Base-by-base conservation (phyloP, 2,329 filamentous ascomycete genomes). In the Sordariomycetes sp. region DNA sequence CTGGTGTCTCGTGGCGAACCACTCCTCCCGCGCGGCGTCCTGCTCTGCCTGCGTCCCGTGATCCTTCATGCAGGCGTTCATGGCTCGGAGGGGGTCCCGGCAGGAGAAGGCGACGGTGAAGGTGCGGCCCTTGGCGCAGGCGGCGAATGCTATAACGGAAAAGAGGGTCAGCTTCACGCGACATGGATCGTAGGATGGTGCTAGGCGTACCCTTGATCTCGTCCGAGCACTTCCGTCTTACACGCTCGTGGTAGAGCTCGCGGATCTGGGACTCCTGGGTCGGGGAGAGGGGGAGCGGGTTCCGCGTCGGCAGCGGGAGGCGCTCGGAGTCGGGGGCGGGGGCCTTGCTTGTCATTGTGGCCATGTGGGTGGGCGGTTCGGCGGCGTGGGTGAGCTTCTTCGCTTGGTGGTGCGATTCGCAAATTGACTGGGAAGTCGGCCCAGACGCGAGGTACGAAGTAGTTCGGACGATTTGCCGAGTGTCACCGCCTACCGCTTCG, bases 31-130 rank as follows among this genome's bases (percentile, higher is more conserved):
- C 61, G 94, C 94, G 25, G 83, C 84, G 73, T 99, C 94, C 70
- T 95, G 81, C 69, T 95, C 89, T 57, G 80, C 83, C 61, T 85
- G 87, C 62, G 89, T 95, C 57, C 92, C 91, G 73, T 95, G 87
- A 58, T 78, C 72, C 63, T 91, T 78, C 90, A 99, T 96, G 75
- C 94, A 99, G 60, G 76, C 78, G 74, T 99, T 99, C 94, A 99
- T 99, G 39, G 79, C 77, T 61, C 86, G 84, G 65, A 90, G 87
- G 66, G 91, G 80, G 54, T 79, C 73, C 57, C 90, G 86, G 75
- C 94, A 99, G 56, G 84, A 81, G 76, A 94, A 96, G 13, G 90
- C 87, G 59, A 94, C 87, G 58, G 86, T 90, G 64, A 97, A 82
- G 6, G 91, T 97, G 62, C 89, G 87, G 67, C 86, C 85, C 54